A percentile compares a stretch with the other conserved stretches of the same genome.
Conservation (phyloP, 164 flowering plant species). For the Vitis vinifera region ASM3070453v1 NC_081807.1:186501-187000, state of each 20-base stretch:
- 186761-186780: not conserved
- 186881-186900: conserved; percentile 34
- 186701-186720: not conserved
- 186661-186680: not conserved
- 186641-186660: conserved; percentile 53
- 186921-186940: conserved; percentile 43
- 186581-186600: conserved; percentile 66
- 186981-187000: conserved; percentile 45
- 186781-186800: no score
- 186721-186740: no score
- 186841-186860: not conserved
- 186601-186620: conserved; percentile 77
- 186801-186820: no score
- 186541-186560: conserved; percentile 50
- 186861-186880: not conserved
- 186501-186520: conserved; percentile 41
- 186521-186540: conserved; percentile 27
- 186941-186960: conserved; percentile 46
- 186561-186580: conserved; percentile 45
- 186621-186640: conserved; percentile 77
- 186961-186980: conserved; percentile 35
- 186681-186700: not conserved
- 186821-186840: no score
- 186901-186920: conserved; percentile 54
- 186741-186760: not conserved